phyloP scores from a whole-genome alignment of 2,329 filamentous ascomycete species.

The Colletotrichum tofieldiae region DNA sequence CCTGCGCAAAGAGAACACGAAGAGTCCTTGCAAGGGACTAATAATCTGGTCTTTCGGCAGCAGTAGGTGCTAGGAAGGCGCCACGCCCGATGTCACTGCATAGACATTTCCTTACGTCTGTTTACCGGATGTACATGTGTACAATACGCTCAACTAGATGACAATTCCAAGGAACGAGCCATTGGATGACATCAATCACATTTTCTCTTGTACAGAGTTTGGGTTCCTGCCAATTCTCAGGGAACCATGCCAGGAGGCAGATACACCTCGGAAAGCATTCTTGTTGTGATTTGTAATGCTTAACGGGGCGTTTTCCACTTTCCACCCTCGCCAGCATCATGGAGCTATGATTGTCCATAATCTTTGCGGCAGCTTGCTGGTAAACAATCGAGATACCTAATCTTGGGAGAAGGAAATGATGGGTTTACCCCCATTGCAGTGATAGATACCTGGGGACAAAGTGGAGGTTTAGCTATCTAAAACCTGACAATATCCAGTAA shows the following conservation, averaged over 20 bases:
- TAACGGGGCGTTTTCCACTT: neutral
- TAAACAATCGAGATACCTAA: neutral
- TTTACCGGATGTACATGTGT: constrained; percentile 67
- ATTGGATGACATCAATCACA: constrained; percentile 40
- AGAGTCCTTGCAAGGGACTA: constrained; percentile 30
- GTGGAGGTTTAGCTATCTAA: neutral
- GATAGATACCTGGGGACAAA: neutral
- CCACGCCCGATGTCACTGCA: constrained; percentile 61
- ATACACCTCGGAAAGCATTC: neutral
- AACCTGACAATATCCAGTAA: neutral
- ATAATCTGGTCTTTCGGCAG: constrained; percentile 43
- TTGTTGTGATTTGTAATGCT: neutral
- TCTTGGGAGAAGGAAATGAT: neutral
- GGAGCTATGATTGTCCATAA: neutral
- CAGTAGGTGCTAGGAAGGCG: constrained; percentile 52
- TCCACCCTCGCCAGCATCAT: neutral
- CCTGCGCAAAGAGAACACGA: constrained; percentile 39
- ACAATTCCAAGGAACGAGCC: constrained; percentile 45
- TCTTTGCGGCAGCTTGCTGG: neutral
- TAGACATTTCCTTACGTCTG: constrained; percentile 65
- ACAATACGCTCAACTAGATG: constrained; percentile 69
- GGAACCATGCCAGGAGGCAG: neutral
- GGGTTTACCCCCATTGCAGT: neutral
- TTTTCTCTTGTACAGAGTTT: constrained; percentile 6
- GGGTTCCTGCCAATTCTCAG: neutral